Evolutionary conservation across 768 basidiomycete genomes (phyloP).

Genomic region (Tulasnella sp.): DNA sequence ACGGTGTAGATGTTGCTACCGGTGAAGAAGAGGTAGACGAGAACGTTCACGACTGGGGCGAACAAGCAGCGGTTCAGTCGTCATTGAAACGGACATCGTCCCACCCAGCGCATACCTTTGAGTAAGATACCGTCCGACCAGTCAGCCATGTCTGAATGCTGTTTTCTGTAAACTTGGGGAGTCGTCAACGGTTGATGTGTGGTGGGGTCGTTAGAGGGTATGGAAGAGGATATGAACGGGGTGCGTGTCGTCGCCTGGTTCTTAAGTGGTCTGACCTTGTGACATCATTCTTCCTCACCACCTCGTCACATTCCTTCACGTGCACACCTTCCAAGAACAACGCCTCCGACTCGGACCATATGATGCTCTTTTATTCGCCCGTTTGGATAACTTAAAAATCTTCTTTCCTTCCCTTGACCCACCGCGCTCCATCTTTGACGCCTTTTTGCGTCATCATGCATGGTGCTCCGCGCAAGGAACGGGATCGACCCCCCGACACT

Average conservation of each 20-base stretch:
- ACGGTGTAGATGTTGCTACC: slow-evolving; percentile 59
- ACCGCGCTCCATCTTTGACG: neutral
- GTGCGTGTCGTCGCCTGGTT: neutral
- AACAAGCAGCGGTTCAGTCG: slow-evolving; percentile 14
- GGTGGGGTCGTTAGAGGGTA: neutral
- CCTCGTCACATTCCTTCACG: neutral
- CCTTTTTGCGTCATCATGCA: neutral
- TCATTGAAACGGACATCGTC: neutral
- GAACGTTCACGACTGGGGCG: slow-evolving; percentile 57
- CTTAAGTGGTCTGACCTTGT: neutral
- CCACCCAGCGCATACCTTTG: slow-evolving; percentile 48
- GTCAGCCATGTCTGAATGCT: slow-evolving; percentile 22
- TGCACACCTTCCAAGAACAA: neutral
- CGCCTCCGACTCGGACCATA: neutral
- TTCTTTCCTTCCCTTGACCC: neutral
- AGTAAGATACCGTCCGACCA: slow-evolving; percentile 80
- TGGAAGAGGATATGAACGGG: neutral
- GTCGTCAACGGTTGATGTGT: neutral
- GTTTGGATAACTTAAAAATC: neutral
- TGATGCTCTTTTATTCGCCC: neutral
- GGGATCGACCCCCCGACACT: neutral
- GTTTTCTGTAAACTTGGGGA: neutral
- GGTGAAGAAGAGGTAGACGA: slow-evolving; percentile 81
- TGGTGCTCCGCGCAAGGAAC: neutral
- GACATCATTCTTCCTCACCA: neutral